Percentiles rank a stretch among this genome's conserved stretches.
Evolutionary conservation across 1,284 basidiomycete species (phyloP).

Genomic region (Trichosporon asahii): DNA sequence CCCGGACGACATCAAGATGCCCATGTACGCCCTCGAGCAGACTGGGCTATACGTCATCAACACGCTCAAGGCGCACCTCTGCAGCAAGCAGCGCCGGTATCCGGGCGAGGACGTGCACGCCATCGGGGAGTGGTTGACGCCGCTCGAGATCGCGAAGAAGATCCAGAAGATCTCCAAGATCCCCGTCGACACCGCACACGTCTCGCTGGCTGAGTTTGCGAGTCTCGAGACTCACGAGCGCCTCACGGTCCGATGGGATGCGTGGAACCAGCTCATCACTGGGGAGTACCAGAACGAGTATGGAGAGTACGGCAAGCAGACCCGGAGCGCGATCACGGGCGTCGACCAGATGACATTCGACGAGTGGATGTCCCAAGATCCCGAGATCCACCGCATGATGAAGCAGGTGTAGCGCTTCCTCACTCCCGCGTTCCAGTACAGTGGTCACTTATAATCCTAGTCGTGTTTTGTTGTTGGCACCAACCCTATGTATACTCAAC

Average conservation of each 20-base stretch:
- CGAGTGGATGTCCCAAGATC: slow-evolving; percentile 28
- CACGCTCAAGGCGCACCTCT: slow-evolving; percentile 20
- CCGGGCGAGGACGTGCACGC: slow-evolving; percentile 37
- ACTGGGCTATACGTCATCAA: slow-evolving; percentile 39
- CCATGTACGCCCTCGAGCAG: slow-evolving; percentile 37
- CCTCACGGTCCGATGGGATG: slow-evolving; percentile 21
- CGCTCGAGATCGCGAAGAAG: slow-evolving; percentile 29
- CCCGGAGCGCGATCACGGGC: slow-evolving; percentile 17
- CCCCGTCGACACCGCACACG: slow-evolving; percentile 30
- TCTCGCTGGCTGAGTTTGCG: slow-evolving; percentile 32
- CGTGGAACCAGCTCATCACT: slow-evolving; percentile 23
- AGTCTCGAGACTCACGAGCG: slow-evolving; percentile 25
- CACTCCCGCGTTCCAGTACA: not conserved
- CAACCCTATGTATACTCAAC: not conserved
- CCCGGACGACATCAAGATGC: slow-evolving; percentile 33
- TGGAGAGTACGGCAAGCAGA: slow-evolving; percentile 14
- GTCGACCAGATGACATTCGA: slow-evolving; percentile 27
- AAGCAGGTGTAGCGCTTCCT: slow-evolving; percentile 6
- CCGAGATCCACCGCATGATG: slow-evolving; percentile 12
- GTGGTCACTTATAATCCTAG: not conserved
- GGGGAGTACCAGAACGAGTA: slow-evolving; percentile 16
- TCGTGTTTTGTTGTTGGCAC: not conserved
- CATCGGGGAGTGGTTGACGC: slow-evolving; percentile 28
- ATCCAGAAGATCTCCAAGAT: slow-evolving; percentile 29
- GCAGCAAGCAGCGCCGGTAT: not conserved